phyloP scores from a whole-genome alignment of 805 yeast genomes.

The Candida namnaoensis region DNA sequence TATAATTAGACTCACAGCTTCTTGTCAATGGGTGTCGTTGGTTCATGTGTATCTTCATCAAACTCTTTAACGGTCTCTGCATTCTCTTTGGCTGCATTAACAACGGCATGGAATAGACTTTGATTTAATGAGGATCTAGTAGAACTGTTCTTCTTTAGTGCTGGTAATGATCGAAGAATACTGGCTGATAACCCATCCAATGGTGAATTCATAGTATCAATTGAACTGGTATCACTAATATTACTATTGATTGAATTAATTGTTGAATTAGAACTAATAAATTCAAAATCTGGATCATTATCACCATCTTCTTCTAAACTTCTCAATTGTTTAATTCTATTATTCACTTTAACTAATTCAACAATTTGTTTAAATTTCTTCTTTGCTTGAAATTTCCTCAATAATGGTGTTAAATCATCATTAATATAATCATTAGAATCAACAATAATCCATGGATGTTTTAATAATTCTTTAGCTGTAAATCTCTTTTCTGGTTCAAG shows the following conservation, averaged over 20 bases:
- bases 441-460: slow-evolving; percentile 64
- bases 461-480: slow-evolving; percentile 49
- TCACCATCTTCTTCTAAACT: slow-evolving; percentile 33
- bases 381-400: slow-evolving; percentile 72
- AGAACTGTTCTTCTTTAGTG: not conserved
- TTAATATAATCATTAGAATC: slow-evolving; percentile 29
- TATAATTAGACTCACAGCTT: too few relatives aligned
- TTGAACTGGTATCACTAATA: too few relatives aligned
- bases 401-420: slow-evolving; percentile 66
- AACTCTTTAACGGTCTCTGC: not conserved
- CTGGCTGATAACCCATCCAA: not conserved
- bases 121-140: slow-evolving; percentile 25
- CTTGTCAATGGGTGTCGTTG: not conserved
- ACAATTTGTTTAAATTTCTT: slow-evolving; percentile 72
- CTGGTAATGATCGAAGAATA: not conserved
- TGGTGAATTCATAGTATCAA: not conserved
- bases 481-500: slow-evolving; percentile 57
- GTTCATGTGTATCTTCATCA: not conserved
- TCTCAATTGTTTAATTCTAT: slow-evolving; percentile 61
- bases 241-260: not conserved
- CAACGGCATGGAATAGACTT: slow-evolving; percentile 63
- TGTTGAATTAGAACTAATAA: not conserved
- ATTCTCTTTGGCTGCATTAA: slow-evolving; percentile 55
- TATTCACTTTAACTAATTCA: slow-evolving; percentile 68
- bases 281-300: slow-evolving; percentile 30